Conservation (phyloP, 2,329 filamentous ascomycete genomes). For the Aspergillus uvarum region DNA sequence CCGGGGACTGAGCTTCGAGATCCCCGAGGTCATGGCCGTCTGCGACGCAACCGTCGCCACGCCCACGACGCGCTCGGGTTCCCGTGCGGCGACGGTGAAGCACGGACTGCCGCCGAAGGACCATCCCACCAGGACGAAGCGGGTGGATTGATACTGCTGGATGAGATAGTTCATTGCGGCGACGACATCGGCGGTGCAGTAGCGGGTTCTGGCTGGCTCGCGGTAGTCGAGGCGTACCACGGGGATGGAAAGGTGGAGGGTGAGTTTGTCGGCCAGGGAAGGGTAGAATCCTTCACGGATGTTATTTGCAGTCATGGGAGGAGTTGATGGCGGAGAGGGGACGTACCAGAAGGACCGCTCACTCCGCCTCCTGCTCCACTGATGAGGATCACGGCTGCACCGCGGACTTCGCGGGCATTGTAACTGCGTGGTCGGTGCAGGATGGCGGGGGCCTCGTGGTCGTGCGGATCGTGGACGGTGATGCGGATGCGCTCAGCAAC, state of each 20-base stretch:
- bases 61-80: conserved; percentile 34
- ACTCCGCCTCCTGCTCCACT: conserved; percentile 41
- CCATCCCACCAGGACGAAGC: conserved; percentile 46
- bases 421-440: conserved; percentile 35
- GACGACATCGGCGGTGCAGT: conserved; percentile 39
- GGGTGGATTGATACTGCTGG: conserved; percentile 28
- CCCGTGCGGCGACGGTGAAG: conserved; percentile 37
- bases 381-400: conserved; percentile 30
- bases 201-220: conserved; percentile 33
- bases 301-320: neutral
- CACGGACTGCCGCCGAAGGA: conserved; percentile 46
- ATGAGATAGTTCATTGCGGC: conserved; percentile 40
- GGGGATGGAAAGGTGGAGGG: conserved; percentile 39
- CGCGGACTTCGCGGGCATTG: conserved; percentile 9
- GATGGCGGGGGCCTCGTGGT: conserved; percentile 28
- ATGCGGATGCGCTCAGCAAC: conserved; percentile 8
- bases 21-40: conserved; percentile 37
- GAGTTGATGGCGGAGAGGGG: neutral
- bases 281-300: conserved; percentile 35
- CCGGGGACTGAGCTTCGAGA: conserved; percentile 31
- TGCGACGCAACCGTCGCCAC: conserved; percentile 45
- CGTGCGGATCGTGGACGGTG: conserved; percentile 22
- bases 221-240: conserved; percentile 46
- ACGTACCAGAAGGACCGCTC: conserved; percentile 39
- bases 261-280: conserved; percentile 43